These are phyloP conservation scores for Wickerhamiella nectarea DNA, from an alignment of 805 yeast species.

Conservation along the genomic window DNA sequence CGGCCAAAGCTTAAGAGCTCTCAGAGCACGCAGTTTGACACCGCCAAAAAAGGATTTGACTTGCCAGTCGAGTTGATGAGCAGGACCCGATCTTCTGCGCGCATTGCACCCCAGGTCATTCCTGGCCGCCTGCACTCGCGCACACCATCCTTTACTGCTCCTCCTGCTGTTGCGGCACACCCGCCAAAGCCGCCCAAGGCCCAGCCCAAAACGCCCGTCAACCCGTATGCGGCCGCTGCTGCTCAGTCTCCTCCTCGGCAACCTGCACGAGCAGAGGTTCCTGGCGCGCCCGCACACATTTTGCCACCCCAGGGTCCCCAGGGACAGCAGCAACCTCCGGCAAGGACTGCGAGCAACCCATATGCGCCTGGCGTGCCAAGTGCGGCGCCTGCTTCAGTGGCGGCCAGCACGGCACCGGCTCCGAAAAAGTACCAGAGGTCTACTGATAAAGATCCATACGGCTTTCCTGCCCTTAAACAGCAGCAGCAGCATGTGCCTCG, in stretches of 20 bases:
- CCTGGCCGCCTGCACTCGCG: background rate
- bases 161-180: conserved; percentile 5
- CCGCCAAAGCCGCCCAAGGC: conserved; percentile 11
- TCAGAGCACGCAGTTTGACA: conserved; percentile 15
- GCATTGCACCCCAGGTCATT: background rate
- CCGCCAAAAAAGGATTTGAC: conserved; percentile 24
- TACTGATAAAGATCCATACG: conserved; percentile 2
- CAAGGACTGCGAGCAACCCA: conserved; percentile 3
- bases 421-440: background rate
- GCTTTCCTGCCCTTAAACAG: conserved; percentile 4
- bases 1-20: conserved; percentile 2
- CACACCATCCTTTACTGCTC: background rate
- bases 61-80: conserved; percentile 22
- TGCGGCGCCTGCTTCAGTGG: no score
- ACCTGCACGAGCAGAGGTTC: conserved; percentile 10
- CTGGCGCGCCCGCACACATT: conserved; percentile 6
- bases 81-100: conserved; percentile 7
- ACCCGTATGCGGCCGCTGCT: conserved; percentile 9
- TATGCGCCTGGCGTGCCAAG: conserved; percentile 3
- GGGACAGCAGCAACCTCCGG: background rate
- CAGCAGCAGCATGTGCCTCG: conserved; percentile 1
- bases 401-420: background rate
- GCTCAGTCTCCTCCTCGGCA: conserved; percentile 8
- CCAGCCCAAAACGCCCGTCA: conserved; percentile 3
- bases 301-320: conserved; percentile 1